Conservation (phyloP, 306 rosid genomes). For the Phaseolus lunatus region DNA sequence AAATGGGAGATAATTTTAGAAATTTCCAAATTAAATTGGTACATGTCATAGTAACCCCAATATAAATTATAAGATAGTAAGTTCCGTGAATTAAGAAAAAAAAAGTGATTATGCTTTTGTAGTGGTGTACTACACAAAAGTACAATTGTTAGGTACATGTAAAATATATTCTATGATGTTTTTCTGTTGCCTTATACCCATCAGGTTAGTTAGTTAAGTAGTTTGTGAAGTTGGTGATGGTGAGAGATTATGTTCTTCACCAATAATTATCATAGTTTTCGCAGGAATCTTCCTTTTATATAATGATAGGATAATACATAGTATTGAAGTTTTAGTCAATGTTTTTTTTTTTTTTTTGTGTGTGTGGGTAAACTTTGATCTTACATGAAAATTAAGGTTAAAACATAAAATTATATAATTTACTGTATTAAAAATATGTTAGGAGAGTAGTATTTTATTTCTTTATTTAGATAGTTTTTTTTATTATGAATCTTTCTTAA, state of each 20-base stretch:
- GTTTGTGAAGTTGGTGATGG: constrained; percentile 53
- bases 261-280: neutral
- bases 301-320: neutral
- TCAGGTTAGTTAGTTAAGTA: constrained; percentile 53
- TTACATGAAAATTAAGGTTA: neutral
- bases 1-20: too few relatives aligned
- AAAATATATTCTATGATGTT: neutral
- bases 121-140: neutral
- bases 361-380: neutral
- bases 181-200: constrained; percentile 50
- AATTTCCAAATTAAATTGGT: too few relatives aligned
- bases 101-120: neutral
- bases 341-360: too few relatives aligned
- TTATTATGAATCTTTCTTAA: neutral
- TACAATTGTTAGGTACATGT: neutral
- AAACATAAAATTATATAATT: neutral
- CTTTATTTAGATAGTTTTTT: neutral
- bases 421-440: neutral
- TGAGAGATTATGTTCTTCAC: constrained; percentile 31
- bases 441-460: neutral
- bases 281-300: neutral
- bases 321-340: neutral
- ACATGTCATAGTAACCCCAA: too few relatives aligned
- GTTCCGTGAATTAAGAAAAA: too few relatives aligned
- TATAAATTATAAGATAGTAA: too few relatives aligned